A percentile compares a stretch with the other conserved stretches of the same genome.
These are phyloP conservation scores for Hypholoma fasciculare DNA, from an alignment of 768 basidiomycete species.

Conservation along the genomic window DNA sequence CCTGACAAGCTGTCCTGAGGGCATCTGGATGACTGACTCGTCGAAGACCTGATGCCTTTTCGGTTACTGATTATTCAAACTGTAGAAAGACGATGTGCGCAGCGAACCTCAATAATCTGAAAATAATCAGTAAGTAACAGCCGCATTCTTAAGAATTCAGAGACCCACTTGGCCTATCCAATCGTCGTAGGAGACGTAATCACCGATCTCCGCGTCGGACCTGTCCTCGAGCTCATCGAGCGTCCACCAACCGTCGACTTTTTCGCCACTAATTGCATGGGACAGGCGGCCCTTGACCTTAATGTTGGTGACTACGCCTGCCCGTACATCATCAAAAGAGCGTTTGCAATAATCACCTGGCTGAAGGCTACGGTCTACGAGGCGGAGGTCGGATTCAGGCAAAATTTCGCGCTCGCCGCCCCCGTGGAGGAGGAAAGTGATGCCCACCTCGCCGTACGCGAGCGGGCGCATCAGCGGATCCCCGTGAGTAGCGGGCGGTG, in stretches of 20 bases:
- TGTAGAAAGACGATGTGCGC: background rate
- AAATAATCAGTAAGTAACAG: constrained; percentile 1
- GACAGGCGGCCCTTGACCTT: constrained; percentile 66
- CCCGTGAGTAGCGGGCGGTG: constrained; percentile 34
- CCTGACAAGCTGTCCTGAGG: constrained; percentile 62
- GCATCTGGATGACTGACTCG: constrained; percentile 73
- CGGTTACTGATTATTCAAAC: background rate
- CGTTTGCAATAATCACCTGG: constrained; percentile 84
- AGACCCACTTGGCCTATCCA: constrained; percentile 88
- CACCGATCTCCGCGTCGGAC: constrained; percentile 68
- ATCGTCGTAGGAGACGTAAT: constrained; percentile 79
- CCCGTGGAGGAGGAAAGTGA: constrained; percentile 60
- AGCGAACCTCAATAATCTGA: constrained; percentile 12
- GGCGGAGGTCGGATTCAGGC: constrained; percentile 62
- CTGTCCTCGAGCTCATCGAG: constrained; percentile 56
- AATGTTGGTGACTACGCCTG: constrained; percentile 71
- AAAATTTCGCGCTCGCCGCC: constrained; percentile 64
- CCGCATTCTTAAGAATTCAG: background rate
- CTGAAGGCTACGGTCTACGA: constrained; percentile 77
- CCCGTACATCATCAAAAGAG: constrained; percentile 68
- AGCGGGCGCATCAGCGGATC: constrained; percentile 81
- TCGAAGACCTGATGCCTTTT: constrained; percentile 66
- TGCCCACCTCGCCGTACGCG: constrained; percentile 77
- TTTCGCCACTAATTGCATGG: constrained; percentile 69
- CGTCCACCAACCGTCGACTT: constrained; percentile 63